Evolutionary conservation across 129 eudicot species (phyloP).

Genomic region (Pulicaria dysenterica): DNA sequence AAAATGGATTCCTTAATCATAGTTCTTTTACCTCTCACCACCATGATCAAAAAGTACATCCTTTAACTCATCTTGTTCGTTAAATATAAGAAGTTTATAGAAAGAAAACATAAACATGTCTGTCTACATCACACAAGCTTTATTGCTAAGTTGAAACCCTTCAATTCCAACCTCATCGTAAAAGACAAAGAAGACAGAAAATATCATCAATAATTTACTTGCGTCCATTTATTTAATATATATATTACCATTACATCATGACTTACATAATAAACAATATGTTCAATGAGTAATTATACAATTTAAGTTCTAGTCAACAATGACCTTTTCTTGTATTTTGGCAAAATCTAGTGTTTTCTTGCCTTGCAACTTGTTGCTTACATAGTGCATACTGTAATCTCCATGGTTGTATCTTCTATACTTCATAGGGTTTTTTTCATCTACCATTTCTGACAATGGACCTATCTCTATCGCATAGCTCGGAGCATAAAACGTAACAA

Average conservation of each 20-base stretch:
- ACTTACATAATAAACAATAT: constrained; percentile 32
- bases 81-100: background rate
- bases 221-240: constrained; percentile 23
- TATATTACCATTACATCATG: constrained; percentile 10
- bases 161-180: too few relatives aligned
- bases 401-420: constrained; percentile 94
- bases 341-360: constrained; percentile 93
- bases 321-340: constrained; percentile 39
- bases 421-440: constrained; percentile 66
- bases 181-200: background rate
- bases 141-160: background rate
- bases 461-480: constrained; percentile 87
- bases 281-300: constrained; percentile 21
- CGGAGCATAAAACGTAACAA: constrained; percentile 95
- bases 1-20: too few relatives aligned
- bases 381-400: constrained; percentile 90
- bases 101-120: background rate
- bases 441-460: constrained; percentile 71
- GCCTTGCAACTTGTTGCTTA: constrained; percentile 90
- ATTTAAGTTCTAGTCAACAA: constrained; percentile 22
- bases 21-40: too few relatives aligned
- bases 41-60: too few relatives aligned
- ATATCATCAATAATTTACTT: constrained; percentile 15
- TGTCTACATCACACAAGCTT: background rate
- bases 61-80: too few relatives aligned